A percentile compares a stretch with the other conserved stretches of the same genome.
These are phyloP conservation scores for Ceratocystis colombiana DNA, from an alignment of 2,329 filamentous ascomycete genomes.

Conservation along the genomic window DNA sequence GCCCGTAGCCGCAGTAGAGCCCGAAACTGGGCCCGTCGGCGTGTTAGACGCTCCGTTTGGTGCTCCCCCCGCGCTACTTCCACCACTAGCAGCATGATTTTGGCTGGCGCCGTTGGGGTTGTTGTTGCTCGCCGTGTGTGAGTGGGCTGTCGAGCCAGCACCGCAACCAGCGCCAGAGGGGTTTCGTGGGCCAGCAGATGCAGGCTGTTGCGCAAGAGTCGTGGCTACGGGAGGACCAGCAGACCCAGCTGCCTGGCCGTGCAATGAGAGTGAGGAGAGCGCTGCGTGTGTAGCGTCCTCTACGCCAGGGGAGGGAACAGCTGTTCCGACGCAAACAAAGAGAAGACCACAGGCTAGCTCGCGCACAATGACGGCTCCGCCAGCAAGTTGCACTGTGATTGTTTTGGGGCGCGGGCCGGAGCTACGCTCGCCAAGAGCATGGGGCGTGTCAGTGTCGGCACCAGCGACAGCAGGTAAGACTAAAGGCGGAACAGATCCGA, in stretches of 20 bases:
- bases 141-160: not conserved
- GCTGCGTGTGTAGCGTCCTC: constrained; percentile 15
- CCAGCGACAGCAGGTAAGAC: not conserved
- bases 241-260: constrained; percentile 7
- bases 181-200: not conserved
- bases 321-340: constrained; percentile 50
- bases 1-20: constrained; percentile 7
- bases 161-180: not conserved
- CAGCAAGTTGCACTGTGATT: constrained; percentile 50
- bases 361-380: constrained; percentile 49
- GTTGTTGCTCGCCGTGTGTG: constrained; percentile 6
- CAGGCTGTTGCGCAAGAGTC: not conserved
- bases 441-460: not conserved
- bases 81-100: not conserved
- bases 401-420: constrained; percentile 29
- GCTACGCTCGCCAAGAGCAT: constrained; percentile 3
- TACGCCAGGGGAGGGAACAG: constrained; percentile 27
- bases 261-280: constrained; percentile 20
- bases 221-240: not conserved
- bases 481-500: too few species aligned
- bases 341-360: constrained; percentile 49
- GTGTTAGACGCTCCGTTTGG: not conserved
- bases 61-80: not conserved
- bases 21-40: constrained; percentile 22
- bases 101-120: not conserved